Conservation (phyloP, 495 filamentous ascomycete genomes). For the Ascodesmis nigricans region DNA sequence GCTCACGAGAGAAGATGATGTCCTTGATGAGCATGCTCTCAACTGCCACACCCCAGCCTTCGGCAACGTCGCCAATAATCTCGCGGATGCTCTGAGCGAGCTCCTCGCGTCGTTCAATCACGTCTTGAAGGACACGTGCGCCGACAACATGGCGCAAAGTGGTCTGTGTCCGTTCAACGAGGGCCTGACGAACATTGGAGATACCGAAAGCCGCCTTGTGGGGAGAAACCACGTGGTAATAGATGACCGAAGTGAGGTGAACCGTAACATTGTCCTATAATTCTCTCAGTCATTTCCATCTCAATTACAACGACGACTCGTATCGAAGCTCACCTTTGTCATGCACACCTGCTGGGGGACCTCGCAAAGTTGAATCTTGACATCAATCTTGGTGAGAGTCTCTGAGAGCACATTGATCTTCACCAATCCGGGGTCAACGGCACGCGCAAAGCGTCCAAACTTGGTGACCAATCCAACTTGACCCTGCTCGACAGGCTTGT, state of each 20-base stretch:
- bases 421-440: slow-evolving; percentile 90
- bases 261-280: slow-evolving; percentile 93
- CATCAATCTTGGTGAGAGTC: slow-evolving; percentile 72
- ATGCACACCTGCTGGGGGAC: slow-evolving; percentile 94
- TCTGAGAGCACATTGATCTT: slow-evolving; percentile 97
- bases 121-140: slow-evolving; percentile 87
- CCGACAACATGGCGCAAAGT: slow-evolving; percentile 94
- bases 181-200: slow-evolving; percentile 75
- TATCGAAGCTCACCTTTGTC: too few relatives aligned
- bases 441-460: slow-evolving; percentile 89
- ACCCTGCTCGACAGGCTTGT: slow-evolving; percentile 80
- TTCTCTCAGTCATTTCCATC: too few relatives aligned
- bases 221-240: slow-evolving; percentile 89
- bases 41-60: slow-evolving; percentile 85
- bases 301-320: too few relatives aligned
- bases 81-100: slow-evolving; percentile 83
- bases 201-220: slow-evolving; percentile 98
- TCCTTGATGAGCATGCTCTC: slow-evolving; percentile 99
- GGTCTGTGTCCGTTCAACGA: slow-evolving; percentile 92
- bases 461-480: slow-evolving; percentile 87
- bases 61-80: slow-evolving; percentile 90
- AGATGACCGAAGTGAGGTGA: slow-evolving; percentile 88
- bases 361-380: slow-evolving; percentile 94
- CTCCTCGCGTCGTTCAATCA: slow-evolving; percentile 96
- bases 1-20: slow-evolving; percentile 87